Evolutionary conservation across 2,329 filamentous ascomycete genomes (phyloP).

Genomic region (Neonectria sp.): DNA sequence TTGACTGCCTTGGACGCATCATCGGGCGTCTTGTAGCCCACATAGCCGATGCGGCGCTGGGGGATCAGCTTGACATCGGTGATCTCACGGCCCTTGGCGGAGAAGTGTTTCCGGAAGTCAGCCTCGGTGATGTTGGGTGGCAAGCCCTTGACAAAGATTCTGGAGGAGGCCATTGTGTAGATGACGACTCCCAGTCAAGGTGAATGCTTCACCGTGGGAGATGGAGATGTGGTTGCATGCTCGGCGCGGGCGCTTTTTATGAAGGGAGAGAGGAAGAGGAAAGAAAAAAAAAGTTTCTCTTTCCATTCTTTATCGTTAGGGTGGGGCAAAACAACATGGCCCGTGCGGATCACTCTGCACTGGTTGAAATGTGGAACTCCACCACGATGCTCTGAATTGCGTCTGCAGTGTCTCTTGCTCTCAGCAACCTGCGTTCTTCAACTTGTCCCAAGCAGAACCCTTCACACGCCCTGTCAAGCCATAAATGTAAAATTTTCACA

Average conservation of each 20-base stretch:
- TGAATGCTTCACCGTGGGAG: conserved; percentile 44
- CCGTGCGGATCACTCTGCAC: conserved; percentile 40
- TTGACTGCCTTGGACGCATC: conserved; percentile 88
- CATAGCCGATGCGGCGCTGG: conserved; percentile 92
- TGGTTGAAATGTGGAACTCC: conserved; percentile 33
- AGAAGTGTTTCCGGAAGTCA: conserved; percentile 92
- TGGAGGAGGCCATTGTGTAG: conserved; percentile 71
- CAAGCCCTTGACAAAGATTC: conserved; percentile 84
- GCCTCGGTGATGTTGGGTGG: conserved; percentile 88
- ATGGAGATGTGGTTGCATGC: conserved; percentile 42
- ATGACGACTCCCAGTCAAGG: conserved; percentile 43
- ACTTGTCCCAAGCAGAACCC: conserved; percentile 5
- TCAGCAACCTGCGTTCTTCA: conserved; percentile 40
- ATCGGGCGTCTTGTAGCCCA: conserved; percentile 89
- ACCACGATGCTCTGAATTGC: conserved; percentile 21
- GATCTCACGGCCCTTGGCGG: conserved; percentile 78
- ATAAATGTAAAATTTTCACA: conserved; percentile 3
- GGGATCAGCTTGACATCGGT: conserved; percentile 95
- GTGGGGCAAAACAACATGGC: conserved; percentile 37
- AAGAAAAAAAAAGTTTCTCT: conserved; percentile 49
- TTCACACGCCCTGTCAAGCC: neutral
- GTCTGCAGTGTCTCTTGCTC: conserved; percentile 25
- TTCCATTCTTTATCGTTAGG: conserved; percentile 47
- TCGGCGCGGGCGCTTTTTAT: conserved; percentile 43
- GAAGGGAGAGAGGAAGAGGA: conserved; percentile 38